phyloP scores from a whole-genome alignment of 805 yeast genomes.

The Wickerhamomyces xylosicus region DNA sequence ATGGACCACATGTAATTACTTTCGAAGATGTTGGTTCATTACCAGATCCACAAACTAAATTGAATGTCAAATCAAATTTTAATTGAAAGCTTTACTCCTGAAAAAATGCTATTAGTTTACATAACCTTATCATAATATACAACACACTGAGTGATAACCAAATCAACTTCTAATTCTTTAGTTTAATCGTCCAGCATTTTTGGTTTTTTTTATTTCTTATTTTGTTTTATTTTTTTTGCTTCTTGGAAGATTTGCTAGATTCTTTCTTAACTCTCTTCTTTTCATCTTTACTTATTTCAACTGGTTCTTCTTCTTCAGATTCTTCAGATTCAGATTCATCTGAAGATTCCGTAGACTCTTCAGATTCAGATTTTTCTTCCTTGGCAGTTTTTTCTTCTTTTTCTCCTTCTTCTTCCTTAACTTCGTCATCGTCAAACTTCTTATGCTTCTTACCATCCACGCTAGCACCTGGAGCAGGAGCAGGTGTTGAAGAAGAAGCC shows the following conservation, averaged over 20 bases:
- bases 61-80: no score
- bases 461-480: constrained; percentile 4
- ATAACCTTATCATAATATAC: no score
- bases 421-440: constrained; percentile 9
- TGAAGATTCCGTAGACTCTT: not conserved
- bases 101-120: no score
- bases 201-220: no score
- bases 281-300: no score
- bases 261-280: no score
- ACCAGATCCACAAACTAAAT: no score
- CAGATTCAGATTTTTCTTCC: not conserved
- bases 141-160: no score
- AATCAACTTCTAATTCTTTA: no score
- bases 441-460: constrained; percentile 14
- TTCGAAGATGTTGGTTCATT: not conserved
- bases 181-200: no score
- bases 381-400: no score
- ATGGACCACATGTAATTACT: not conserved
- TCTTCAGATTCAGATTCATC: not conserved
- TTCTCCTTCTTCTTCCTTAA: constrained; percentile 3
- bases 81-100: no score
- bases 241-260: not conserved
- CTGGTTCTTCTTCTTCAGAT: not conserved
- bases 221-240: not conserved
- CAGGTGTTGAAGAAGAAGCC: constrained; percentile 4